Conservation (phyloP, 371 early-diverging fungal genomes). For the Phascolomyces articulosus region DNA sequence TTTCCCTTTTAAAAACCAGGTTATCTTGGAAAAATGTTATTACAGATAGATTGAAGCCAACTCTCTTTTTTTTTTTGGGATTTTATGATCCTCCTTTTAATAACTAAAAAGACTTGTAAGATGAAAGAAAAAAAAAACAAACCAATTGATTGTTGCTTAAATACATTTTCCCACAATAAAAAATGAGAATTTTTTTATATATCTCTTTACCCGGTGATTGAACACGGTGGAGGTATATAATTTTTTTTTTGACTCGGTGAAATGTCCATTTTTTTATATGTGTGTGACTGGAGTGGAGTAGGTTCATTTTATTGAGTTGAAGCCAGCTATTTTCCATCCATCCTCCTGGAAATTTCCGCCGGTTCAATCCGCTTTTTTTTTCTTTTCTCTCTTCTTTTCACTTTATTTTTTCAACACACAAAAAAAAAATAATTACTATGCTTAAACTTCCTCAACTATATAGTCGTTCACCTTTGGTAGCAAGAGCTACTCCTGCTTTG, state of each 20-base stretch:
- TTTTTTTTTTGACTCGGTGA: background rate
- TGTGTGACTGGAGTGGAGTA: constrained; percentile 1
- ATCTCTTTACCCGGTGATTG: background rate
- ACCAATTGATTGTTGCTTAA: too few species aligned
- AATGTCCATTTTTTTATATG: background rate
- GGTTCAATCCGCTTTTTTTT: background rate
- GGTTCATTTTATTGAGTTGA: background rate
- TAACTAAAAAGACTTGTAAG: too few species aligned
- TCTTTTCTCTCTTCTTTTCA: background rate
- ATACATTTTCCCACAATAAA: too few species aligned
- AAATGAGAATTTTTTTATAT: too few species aligned
- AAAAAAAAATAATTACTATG: background rate
- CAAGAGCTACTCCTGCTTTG: background rate
- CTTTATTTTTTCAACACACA: background rate
- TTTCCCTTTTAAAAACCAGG: too few species aligned
- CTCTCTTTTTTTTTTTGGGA: too few species aligned
- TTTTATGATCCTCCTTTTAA: too few species aligned
- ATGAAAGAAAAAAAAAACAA: too few species aligned
- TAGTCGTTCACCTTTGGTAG: background rate
- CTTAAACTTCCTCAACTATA: background rate
- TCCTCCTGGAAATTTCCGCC: constrained; percentile 2
- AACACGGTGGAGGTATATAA: background rate
- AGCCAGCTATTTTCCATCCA: background rate
- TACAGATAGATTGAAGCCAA: too few species aligned
- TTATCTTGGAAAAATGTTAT: too few species aligned